phyloP scores from a whole-genome alignment of 2,329 filamentous ascomycete species.

The Fusarium kyushuense region DNA sequence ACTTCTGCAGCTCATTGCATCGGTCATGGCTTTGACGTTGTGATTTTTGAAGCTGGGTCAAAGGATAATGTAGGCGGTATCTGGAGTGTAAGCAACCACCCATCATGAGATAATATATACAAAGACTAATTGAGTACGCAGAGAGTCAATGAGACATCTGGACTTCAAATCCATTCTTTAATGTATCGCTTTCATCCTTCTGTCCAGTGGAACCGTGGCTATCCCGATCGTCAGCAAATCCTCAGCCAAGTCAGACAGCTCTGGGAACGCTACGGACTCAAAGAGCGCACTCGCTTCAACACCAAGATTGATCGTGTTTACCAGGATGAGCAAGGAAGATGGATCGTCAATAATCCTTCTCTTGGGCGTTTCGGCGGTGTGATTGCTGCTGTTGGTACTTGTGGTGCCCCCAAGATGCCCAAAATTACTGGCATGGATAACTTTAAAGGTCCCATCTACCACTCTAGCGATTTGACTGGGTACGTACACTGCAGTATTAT shows the following conservation, averaged over 20 bases:
- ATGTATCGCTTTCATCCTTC: constrained; percentile 92
- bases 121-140: too few relatives aligned
- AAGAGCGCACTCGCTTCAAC: constrained; percentile 78
- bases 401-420: constrained; percentile 81
- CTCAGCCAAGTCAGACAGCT: constrained; percentile 76
- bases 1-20: constrained; percentile 85
- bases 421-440: constrained; percentile 75
- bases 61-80: constrained; percentile 79
- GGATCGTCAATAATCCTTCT: constrained; percentile 80
- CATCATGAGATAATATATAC: too few relatives aligned
- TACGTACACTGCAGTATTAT: constrained; percentile 38
- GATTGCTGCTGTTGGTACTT: constrained; percentile 82
- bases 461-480: constrained; percentile 80
- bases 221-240: constrained; percentile 82
- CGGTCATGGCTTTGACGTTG: constrained; percentile 86
- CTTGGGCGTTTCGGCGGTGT: constrained; percentile 83
- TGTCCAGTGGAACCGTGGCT: constrained; percentile 79
- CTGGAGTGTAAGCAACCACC: constrained; percentile 74
- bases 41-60: constrained; percentile 79
- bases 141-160: constrained; percentile 84
- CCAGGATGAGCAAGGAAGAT: constrained; percentile 74
- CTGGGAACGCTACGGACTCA: constrained; percentile 80
- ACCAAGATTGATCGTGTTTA: constrained; percentile 76
- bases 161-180: constrained; percentile 84
- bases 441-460: constrained; percentile 78